phyloP scores from a whole-genome alignment of 2,329 filamentous ascomycete genomes.

The Penicillium sp. region DNA sequence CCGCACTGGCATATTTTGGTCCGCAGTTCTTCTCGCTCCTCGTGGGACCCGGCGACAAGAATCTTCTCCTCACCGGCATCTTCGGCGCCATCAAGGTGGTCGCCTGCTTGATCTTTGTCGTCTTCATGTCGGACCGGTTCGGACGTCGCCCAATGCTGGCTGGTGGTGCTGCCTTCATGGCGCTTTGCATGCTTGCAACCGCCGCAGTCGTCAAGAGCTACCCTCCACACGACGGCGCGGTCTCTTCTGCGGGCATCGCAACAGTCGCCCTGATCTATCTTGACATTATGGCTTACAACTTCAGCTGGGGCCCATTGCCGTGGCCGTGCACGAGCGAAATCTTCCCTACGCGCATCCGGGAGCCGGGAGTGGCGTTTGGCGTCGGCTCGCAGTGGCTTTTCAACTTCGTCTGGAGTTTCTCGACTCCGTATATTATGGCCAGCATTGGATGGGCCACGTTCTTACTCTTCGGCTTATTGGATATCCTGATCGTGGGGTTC shows the following conservation, averaged over 20 bases:
- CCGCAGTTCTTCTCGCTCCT: constrained; percentile 56
- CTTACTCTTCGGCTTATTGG: constrained; percentile 44
- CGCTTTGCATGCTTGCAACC: constrained; percentile 49
- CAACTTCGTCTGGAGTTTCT: constrained; percentile 43
- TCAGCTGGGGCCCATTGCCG: constrained; percentile 42
- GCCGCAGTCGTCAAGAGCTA: constrained; percentile 46
- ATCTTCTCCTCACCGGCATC: constrained; percentile 52
- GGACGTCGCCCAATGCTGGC: constrained; percentile 54
- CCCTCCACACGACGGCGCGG: constrained; percentile 38
- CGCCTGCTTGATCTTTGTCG: constrained; percentile 52
- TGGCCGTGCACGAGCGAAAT: constrained; percentile 43
- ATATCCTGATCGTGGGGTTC: constrained; percentile 49
- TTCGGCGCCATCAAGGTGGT: constrained; percentile 55
- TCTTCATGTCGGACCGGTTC: constrained; percentile 53
- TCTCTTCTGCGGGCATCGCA: constrained; percentile 49
- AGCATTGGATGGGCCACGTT: constrained; percentile 51
- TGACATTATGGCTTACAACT: constrained; percentile 49
- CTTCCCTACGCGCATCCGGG: constrained; percentile 40
- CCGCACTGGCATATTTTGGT: constrained; percentile 55
- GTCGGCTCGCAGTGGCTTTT: constrained; percentile 43
- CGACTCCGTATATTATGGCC: constrained; percentile 44
- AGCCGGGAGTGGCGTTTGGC: constrained; percentile 40
- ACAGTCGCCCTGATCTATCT: constrained; percentile 57
- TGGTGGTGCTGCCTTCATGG: constrained; percentile 46
- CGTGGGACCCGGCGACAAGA: constrained; percentile 46